Evolutionary conservation across 345 rosid genomes (phyloP), one percentile per base, ranked within the genome.

Genomic region (Draba incana): DNA sequence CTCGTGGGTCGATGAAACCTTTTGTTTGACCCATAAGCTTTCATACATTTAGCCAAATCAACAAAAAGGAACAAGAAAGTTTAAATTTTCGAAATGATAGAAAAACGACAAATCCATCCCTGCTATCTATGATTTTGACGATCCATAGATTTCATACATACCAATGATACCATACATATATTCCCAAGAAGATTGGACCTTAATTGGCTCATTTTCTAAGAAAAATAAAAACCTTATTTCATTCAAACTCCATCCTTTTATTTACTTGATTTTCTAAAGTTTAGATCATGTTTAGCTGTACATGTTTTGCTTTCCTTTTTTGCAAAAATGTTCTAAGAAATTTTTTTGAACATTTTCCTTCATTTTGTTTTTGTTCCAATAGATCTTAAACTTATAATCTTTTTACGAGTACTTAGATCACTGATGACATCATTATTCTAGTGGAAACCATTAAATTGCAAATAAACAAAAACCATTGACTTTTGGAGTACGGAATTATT

Each of bases 381-480:
- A 7, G 0, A 35, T 35, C 38, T 35, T 35, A 35, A 35, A 37
- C 15, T 38, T 23, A 0, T 31, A 52, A 15, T 14, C 12, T 16
- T 68, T 12, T 27, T 43, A 12, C 11, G 43, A 28, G 37, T 44
- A 55, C 33, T 70, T 51, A 51, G 57, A 62, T 71, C 75, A 71
- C 57, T 43, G 33, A 12, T 62, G 63, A 71, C 69, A 46, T 71
- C 63, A 27, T 6, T 33, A 10, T 8, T 35, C 45, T 35, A 71
- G 35, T 71, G 46, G 63, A 37, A 62, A 13, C 57, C 42, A 71
- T 37, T 62, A 45, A 54, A 45, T 71, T 35, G 49, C 57, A 62
- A 54, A 15, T 10, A 64, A 30, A 72, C 70, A 64, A 72, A 59
- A 55, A 13, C 2, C 70, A 48, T 56, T 64, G 58, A 72, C 76